Conservation (phyloP, 495 filamentous ascomycete genomes). For the Penicillium coffeae region DNA sequence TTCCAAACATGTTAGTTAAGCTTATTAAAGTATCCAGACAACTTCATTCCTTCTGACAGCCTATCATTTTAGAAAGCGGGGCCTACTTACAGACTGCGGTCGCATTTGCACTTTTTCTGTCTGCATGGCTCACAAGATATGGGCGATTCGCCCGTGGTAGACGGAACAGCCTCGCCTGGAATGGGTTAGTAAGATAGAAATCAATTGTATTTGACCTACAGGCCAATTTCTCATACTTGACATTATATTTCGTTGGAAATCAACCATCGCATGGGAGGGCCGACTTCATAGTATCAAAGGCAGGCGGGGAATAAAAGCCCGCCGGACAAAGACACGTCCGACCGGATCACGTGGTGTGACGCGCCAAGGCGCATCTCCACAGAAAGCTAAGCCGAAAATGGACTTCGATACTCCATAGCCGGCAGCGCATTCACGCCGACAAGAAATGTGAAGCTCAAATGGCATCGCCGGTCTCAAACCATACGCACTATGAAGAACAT, state of each 20-base stretch:
- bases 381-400: neutral
- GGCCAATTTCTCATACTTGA: neutral
- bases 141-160: neutral
- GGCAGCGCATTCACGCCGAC: neutral
- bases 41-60: neutral
- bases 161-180: neutral
- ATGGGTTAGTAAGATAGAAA: too few relatives aligned
- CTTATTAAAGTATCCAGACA: neutral
- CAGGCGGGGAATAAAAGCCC: neutral
- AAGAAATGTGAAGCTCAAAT: constrained; percentile 11
- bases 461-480: constrained; percentile 16
- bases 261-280: neutral
- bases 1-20: neutral
- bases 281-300: neutral
- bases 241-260: neutral
- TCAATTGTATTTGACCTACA: neutral
- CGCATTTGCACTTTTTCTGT: constrained; percentile 31
- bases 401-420: neutral
- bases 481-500: constrained; percentile 14
- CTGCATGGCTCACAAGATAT: constrained; percentile 29
- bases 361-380: neutral
- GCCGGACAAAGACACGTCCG: constrained; percentile 12
- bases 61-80: neutral
- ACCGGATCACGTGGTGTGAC: constrained; percentile 1
- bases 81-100: constrained; percentile 22